These are phyloP conservation scores for Tremella fuciformis DNA, from an alignment of 768 basidiomycete genomes.

Conservation along the genomic window DNA sequence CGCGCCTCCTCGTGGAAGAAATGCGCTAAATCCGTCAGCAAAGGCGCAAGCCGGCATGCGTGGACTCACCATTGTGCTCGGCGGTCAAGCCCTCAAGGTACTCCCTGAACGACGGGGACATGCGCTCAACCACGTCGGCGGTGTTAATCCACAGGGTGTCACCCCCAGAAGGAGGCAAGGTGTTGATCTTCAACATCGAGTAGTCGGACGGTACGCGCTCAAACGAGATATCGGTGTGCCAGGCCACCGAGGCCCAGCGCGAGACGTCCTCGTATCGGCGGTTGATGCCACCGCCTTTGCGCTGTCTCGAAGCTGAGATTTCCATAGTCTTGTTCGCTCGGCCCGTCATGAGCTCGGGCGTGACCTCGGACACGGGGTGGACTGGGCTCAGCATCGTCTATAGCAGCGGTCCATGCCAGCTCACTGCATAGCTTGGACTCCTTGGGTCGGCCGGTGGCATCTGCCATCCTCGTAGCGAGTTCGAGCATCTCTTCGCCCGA, in stretches of 20 bases:
- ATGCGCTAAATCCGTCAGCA: slow-evolving; percentile 28
- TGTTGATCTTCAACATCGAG: slow-evolving; percentile 44
- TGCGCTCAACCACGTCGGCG: slow-evolving; percentile 28
- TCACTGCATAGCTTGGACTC: slow-evolving; percentile 22
- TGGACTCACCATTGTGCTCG: slow-evolving; percentile 34
- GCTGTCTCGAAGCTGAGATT: slow-evolving; percentile 40
- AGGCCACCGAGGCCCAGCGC: slow-evolving; percentile 37
- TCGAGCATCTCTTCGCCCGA: slow-evolving; percentile 39
- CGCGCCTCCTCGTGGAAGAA: slow-evolving; percentile 50
- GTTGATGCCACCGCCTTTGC: slow-evolving; percentile 27
- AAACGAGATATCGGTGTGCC: slow-evolving; percentile 50
- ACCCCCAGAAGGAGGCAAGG: slow-evolving; percentile 46
- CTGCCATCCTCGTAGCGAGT: slow-evolving; percentile 39
- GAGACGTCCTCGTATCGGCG: slow-evolving; percentile 39
- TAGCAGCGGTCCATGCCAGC: slow-evolving; percentile 2
- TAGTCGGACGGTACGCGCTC: slow-evolving; percentile 47
- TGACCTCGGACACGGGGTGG: slow-evolving; percentile 49
- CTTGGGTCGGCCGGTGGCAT: slow-evolving; percentile 44
- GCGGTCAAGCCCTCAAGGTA: slow-evolving; percentile 50
- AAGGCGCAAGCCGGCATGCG: neutral
- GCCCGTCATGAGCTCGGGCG: slow-evolving; percentile 34
- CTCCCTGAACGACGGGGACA: slow-evolving; percentile 41
- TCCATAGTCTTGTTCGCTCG: slow-evolving; percentile 29
- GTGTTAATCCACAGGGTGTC: slow-evolving; percentile 49
- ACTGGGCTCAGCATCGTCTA: slow-evolving; percentile 20